Conservation (phyloP, 2,329 filamentous ascomycete species). For the Apiospora kogelbergensis region DNA sequence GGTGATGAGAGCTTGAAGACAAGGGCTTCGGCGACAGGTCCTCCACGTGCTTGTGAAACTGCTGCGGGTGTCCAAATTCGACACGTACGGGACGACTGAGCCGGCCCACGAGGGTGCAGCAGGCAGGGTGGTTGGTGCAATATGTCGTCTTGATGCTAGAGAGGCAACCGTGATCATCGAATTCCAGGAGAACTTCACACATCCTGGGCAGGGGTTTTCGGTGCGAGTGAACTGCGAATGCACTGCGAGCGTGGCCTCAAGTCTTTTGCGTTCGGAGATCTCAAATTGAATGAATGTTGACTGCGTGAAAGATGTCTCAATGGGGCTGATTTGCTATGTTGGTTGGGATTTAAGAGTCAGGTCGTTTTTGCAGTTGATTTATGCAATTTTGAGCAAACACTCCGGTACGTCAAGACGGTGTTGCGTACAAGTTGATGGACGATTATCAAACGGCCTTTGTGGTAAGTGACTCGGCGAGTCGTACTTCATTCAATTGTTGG, state of each 20-base stretch:
- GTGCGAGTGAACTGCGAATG: not conserved
- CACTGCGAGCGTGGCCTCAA: not conserved
- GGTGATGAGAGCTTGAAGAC: not conserved
- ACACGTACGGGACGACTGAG: not conserved
- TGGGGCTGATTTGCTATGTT: not conserved
- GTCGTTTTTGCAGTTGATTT: not conserved
- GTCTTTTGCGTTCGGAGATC: not conserved
- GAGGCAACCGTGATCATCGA: not conserved
- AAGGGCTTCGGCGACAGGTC: not conserved
- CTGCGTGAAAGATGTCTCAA: not conserved
- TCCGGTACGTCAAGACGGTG: not conserved
- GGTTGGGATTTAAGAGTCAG: not conserved
- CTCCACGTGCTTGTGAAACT: not conserved
- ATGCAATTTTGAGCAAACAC: not conserved
- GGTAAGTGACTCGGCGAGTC: not conserved
- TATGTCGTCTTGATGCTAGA: not conserved
- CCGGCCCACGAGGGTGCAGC: not conserved
- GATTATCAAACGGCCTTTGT: not conserved
- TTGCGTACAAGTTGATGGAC: not conserved
- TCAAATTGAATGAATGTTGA: not conserved
- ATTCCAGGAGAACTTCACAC: not conserved
- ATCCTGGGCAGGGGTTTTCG: not conserved
- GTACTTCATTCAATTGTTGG: not conserved
- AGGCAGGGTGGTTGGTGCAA: not conserved
- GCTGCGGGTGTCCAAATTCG: not conserved